Evolutionary conservation across 2,329 filamentous ascomycete species (phyloP).

Genomic region (Penicillium sp.): DNA sequence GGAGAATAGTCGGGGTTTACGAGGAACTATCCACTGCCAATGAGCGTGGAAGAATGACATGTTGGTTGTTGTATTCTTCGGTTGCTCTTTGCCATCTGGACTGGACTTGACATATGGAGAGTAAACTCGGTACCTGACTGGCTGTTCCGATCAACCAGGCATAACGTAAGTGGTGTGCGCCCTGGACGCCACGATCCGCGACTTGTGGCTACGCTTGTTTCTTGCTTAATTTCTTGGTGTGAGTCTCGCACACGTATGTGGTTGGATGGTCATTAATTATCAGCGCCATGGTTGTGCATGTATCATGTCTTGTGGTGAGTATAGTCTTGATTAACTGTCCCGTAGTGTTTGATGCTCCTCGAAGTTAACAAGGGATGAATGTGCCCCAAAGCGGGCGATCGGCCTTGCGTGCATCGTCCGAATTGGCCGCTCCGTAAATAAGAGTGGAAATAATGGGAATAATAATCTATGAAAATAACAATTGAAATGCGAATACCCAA

Average conservation of each 20-base stretch:
- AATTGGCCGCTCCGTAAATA: no score
- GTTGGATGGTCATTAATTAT: not conserved
- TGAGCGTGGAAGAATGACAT: not conserved
- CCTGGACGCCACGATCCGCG: not conserved
- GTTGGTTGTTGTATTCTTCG: not conserved
- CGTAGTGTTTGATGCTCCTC: not conserved
- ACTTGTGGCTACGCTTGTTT: not conserved
- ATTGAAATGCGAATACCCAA: no score
- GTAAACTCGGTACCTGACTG: not conserved
- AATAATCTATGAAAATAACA: no score
- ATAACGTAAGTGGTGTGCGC: conserved; percentile 6
- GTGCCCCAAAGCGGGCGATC: conserved; percentile 23
- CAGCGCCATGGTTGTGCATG: not conserved
- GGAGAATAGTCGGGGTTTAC: not conserved
- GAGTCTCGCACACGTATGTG: not conserved
- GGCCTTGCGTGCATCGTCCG: not conserved
- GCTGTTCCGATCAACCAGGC: not conserved
- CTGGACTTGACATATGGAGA: not conserved
- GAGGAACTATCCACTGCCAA: not conserved
- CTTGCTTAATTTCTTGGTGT: not conserved
- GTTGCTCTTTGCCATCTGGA: not conserved
- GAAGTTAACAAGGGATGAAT: conserved; percentile 7
- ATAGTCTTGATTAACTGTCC: not conserved
- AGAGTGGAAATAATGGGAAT: no score
- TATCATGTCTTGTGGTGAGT: not conserved